Evolutionary conservation across 768 basidiomycete genomes (phyloP), one percentile per base, ranked within the genome.

Genomic region (Austroboletus eburneus): DNA sequence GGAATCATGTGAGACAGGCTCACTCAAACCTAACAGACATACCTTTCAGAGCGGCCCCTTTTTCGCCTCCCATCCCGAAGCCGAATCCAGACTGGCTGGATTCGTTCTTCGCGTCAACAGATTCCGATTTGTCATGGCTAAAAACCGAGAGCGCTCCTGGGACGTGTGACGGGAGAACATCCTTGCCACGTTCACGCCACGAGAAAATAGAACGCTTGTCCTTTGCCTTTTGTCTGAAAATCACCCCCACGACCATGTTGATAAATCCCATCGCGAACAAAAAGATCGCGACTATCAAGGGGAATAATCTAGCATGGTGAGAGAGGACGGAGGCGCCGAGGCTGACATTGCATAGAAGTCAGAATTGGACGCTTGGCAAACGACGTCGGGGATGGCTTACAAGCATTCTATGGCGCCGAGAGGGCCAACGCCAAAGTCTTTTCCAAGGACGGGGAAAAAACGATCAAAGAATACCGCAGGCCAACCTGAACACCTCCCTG

Each of bases 381-480:
- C n/a, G 38, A 18, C n/a, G 20, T 5, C 9, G 20, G 21, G 4
- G 38, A 24, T 9, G 4, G 72, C 83, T 60, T 62, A 87, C 83
- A 93, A 72, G 70, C 81, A 79, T 68, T 95, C 86, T 70, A 94
- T 87, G 48, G 91, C 79, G 16, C 93, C 93, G 16, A 95, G 76
- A 17, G 90, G 80, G 32, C 92, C 93, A 14, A 94, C 74, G 37
- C 93, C 92, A 62, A 94, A 94, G 43, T 79, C 72, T 9, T 74
- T 73, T 16, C 93, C 92, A n/a, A 96, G 80, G 37, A 95, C 85
- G 24, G 93, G 93, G 70, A 95, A 86, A 72, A 80, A 93, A n/a
- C 79, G 79, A 55, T 86, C 80, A 67, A 95, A 94, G 73, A 91
- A 86, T 12, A 68, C 58, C 38, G 73, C 68, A 9, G 91, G 91